Evolutionary conservation across 1,284 basidiomycete species (phyloP).

Genomic region (Irpex rosettiformis): DNA sequence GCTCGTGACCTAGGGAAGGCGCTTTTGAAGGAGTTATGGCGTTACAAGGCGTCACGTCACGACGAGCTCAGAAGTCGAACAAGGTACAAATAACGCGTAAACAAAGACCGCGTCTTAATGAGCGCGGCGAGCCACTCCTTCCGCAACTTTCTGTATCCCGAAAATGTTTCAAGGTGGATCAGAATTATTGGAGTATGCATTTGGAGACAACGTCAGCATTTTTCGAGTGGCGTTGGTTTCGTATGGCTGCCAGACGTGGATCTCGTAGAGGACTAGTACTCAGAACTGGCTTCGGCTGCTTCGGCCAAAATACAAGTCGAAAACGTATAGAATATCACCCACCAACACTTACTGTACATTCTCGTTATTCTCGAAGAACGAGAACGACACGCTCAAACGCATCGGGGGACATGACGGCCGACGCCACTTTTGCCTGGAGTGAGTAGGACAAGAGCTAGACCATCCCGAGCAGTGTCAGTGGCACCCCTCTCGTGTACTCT

Average conservation of each 20-base stretch:
- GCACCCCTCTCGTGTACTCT: no score
- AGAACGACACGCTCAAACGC: not conserved
- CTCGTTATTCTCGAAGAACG: not conserved
- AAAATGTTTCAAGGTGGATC: not conserved
- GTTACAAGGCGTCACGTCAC: no score
- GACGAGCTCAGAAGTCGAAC: slow-evolving; percentile 30
- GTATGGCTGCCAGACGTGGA: no score
- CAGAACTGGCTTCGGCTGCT: no score
- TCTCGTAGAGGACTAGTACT: no score
- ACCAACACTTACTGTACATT: not conserved
- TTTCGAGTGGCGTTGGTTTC: not conserved
- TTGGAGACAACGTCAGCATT: not conserved
- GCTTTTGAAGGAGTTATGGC: no score
- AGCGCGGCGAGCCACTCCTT: not conserved
- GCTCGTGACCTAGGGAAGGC: no score
- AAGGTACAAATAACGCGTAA: slow-evolving; percentile 32
- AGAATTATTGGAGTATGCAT: not conserved
- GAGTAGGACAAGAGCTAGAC: not conserved
- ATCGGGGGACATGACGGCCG: no score
- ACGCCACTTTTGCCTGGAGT: not conserved
- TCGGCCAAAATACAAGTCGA: not conserved
- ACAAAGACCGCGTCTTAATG: slow-evolving; percentile 17
- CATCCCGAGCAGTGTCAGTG: not conserved
- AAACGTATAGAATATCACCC: not conserved
- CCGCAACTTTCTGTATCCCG: not conserved